A percentile compares a stretch with the other conserved stretches of the same genome.
These are phyloP conservation scores for Dillenia turbinata DNA, from an alignment of 164 flowering plant genomes.

Conservation along the genomic window DNA sequence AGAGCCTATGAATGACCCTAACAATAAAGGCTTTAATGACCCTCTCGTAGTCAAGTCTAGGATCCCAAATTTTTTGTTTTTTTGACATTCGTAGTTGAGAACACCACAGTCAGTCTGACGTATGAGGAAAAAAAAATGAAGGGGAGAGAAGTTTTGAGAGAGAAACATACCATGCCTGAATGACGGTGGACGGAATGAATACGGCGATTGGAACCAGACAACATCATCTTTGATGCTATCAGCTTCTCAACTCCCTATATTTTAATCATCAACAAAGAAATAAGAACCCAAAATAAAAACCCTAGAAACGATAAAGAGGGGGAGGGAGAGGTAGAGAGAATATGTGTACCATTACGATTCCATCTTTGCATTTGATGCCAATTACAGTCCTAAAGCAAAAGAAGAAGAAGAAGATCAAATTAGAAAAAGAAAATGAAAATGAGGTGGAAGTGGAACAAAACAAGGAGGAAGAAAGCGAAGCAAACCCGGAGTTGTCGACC, in stretches of 20 bases:
- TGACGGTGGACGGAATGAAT: slow-evolving; percentile 95
- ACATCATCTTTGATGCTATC: slow-evolving; percentile 93
- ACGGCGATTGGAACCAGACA: slow-evolving; percentile 89
- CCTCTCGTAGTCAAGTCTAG: no score
- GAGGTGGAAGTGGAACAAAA: background rate
- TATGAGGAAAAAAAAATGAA: no score
- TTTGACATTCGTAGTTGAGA: no score
- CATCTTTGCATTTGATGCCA: slow-evolving; percentile 89
- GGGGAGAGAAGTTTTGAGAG: no score
- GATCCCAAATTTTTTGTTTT: no score
- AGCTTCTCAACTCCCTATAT: slow-evolving; percentile 93
- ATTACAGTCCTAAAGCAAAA: slow-evolving; percentile 63
- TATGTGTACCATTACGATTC: slow-evolving; percentile 57
- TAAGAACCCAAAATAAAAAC: background rate
- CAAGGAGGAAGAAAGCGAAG: background rate
- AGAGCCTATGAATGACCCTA: no score
- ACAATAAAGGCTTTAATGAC: no score
- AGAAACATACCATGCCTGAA: slow-evolving; percentile 75
- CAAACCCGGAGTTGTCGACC: slow-evolving; percentile 92
- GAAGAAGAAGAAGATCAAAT: background rate
- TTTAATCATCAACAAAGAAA: slow-evolving; percentile 4
- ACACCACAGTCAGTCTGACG: no score
- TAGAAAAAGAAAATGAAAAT: background rate
- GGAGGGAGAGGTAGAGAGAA: background rate
- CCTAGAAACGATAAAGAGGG: background rate